phyloP scores from a whole-genome alignment of 768 basidiomycete genomes.

The Tephrocybe sp. region DNA sequence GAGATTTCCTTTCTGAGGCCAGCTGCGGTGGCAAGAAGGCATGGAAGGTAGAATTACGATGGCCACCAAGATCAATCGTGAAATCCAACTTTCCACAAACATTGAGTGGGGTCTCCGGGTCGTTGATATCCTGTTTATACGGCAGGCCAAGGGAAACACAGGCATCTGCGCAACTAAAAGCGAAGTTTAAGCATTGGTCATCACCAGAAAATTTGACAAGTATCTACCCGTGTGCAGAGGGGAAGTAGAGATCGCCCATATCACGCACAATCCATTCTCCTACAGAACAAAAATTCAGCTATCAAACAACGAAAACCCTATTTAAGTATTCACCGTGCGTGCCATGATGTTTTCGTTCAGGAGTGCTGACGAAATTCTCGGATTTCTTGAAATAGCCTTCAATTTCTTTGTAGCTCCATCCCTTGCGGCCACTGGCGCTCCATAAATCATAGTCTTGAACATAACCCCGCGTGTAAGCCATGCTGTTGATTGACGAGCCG shows the following conservation, averaged over 20 bases:
- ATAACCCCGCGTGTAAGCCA: slow-evolving; percentile 26
- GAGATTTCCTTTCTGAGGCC: slow-evolving; percentile 11
- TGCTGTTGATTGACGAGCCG: slow-evolving; percentile 26
- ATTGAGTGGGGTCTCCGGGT: slow-evolving; percentile 18
- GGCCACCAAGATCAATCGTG: slow-evolving; percentile 17
- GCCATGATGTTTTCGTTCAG: slow-evolving; percentile 1
- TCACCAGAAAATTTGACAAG: neutral
- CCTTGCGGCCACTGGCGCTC: slow-evolving; percentile 20
- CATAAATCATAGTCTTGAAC: slow-evolving; percentile 31
- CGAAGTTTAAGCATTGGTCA: neutral
- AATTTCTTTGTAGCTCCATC: slow-evolving; percentile 29
- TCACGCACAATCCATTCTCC: slow-evolving; percentile 10
- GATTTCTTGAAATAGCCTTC: slow-evolving; percentile 25
- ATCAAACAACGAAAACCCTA: neutral
- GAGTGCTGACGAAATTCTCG: slow-evolving; percentile 13
- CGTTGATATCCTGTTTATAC: slow-evolving; percentile 16
- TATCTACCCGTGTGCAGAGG: neutral
- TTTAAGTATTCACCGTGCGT: neutral
- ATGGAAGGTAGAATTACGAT: slow-evolving; percentile 21
- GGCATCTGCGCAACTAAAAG: slow-evolving; percentile 11
- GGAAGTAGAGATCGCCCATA: slow-evolving; percentile 1
- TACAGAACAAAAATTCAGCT: neutral
- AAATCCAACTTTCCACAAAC: slow-evolving; percentile 20
- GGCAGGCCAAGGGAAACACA: slow-evolving; percentile 20
- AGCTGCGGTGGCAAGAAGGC: slow-evolving; percentile 23